Conservation (phyloP, 257 asterid genomes). For the Echium plantagineum region DNA sequence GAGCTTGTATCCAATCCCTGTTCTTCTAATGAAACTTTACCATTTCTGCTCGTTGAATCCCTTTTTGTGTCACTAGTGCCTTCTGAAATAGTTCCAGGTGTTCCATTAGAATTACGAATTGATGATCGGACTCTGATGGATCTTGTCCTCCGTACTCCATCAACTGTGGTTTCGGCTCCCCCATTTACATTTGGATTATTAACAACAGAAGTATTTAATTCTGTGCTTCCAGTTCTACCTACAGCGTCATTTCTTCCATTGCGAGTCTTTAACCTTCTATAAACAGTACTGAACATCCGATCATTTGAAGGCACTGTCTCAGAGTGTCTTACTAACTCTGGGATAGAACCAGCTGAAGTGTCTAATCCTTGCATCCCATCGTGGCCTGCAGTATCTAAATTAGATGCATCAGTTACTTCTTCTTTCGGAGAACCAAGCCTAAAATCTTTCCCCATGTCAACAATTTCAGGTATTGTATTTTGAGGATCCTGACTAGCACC, state of each 20-base stretch:
- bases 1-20: constrained; percentile 33
- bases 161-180: constrained; percentile 25
- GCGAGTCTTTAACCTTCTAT: constrained; percentile 59
- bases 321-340: constrained; percentile 33
- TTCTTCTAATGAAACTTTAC: constrained; percentile 44
- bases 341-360: constrained; percentile 3
- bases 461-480: constrained; percentile 18
- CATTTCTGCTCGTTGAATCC: constrained; percentile 38
- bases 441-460: constrained; percentile 16
- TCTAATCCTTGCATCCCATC: background rate
- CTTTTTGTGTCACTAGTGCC: constrained; percentile 31
- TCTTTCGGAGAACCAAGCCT: constrained; percentile 19
- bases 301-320: constrained; percentile 35
- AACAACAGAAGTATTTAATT: constrained; percentile 41
- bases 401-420: constrained; percentile 20
- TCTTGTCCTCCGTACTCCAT: constrained; percentile 63
- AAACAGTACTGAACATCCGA: constrained; percentile 70
- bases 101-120: constrained; percentile 29
- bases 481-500: constrained; percentile 21
- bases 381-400: constrained; percentile 25
- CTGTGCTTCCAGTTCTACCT: constrained; percentile 29
- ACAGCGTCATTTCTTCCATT: constrained; percentile 41
- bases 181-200: constrained; percentile 22
- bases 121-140: constrained; percentile 52
- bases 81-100: constrained; percentile 35